Evolutionary conservation across 2,329 filamentous ascomycete genomes (phyloP).

Genomic region (Talaromyces sp.): DNA sequence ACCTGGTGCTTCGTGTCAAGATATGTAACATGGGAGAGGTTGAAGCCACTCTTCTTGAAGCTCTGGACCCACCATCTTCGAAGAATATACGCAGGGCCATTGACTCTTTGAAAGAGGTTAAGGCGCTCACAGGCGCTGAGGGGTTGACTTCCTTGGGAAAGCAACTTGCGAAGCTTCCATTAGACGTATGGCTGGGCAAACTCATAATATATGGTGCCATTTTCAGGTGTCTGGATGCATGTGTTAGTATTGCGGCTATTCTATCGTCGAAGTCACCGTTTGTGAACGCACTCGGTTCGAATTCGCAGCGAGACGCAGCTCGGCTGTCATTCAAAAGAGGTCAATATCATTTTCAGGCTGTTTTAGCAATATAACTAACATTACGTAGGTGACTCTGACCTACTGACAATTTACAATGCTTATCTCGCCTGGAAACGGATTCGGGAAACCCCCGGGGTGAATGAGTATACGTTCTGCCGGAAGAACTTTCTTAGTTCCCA

Average conservation of each 20-base stretch:
- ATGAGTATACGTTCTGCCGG: constrained; percentile 85
- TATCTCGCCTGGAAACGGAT: constrained; percentile 85
- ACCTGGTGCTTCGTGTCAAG: constrained; percentile 92
- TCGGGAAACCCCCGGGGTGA: constrained; percentile 65
- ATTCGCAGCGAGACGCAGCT: constrained; percentile 75
- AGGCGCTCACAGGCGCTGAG: constrained; percentile 76
- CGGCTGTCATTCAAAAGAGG: constrained; percentile 73
- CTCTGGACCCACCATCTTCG: constrained; percentile 81
- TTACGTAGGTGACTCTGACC: constrained; percentile 71
- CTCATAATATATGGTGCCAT: constrained; percentile 81
- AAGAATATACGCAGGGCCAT: constrained; percentile 93
- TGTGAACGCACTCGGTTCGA: constrained; percentile 77
- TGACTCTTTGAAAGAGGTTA: constrained; percentile 88
- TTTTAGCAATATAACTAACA: constrained; percentile 8
- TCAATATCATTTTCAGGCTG: constrained; percentile 23
- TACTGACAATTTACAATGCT: constrained; percentile 90
- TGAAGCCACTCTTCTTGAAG: constrained; percentile 81
- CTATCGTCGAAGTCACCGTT: constrained; percentile 95
- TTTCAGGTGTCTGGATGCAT: constrained; percentile 88
- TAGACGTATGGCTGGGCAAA: constrained; percentile 94
- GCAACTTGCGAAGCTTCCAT: constrained; percentile 80
- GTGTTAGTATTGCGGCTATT: constrained; percentile 87
- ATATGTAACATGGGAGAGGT: constrained; percentile 95
- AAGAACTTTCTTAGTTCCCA: constrained; percentile 93
- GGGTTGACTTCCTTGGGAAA: constrained; percentile 81